Evolutionary conservation across 1,284 basidiomycete genomes (phyloP).

Genomic region (Cryptococcus deneoformans): DNA sequence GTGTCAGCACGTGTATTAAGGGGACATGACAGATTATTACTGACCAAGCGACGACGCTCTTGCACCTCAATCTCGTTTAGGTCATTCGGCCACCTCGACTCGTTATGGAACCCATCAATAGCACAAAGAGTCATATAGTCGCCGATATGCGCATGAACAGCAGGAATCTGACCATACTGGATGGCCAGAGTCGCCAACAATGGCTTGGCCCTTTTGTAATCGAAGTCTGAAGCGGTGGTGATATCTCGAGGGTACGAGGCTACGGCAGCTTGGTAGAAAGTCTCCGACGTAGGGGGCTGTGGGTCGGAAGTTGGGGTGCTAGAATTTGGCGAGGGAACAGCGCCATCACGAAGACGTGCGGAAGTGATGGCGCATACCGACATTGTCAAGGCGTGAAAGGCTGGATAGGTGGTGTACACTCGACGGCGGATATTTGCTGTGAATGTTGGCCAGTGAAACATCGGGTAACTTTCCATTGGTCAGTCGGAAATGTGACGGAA

Average conservation of each 20-base stretch:
- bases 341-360: slow-evolving; percentile 42
- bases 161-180: slow-evolving; percentile 30
- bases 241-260: slow-evolving; percentile 23
- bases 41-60: slow-evolving; percentile 41
- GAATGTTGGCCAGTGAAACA: slow-evolving; percentile 48
- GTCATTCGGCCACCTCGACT: slow-evolving; percentile 36
- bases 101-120: slow-evolving; percentile 40
- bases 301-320: not conserved
- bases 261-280: slow-evolving; percentile 20
- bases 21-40: slow-evolving; percentile 4
- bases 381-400: slow-evolving; percentile 37
- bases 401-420: slow-evolving; percentile 31
- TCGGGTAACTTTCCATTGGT: slow-evolving; percentile 23
- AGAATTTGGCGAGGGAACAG: not conserved
- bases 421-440: slow-evolving; percentile 18
- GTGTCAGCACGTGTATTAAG: not conserved
- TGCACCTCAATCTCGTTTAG: slow-evolving; percentile 36
- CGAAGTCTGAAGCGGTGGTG: slow-evolving; percentile 19
- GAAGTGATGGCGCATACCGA: slow-evolving; percentile 41
- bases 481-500: not conserved
- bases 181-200: slow-evolving; percentile 30
- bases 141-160: slow-evolving; percentile 27
- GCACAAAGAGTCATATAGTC: slow-evolving; percentile 40
- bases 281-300: too few relatives aligned
- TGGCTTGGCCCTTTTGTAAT: slow-evolving; percentile 17